Percentiles rank a stretch among this genome's conserved stretches.
Conservation (phyloP, 371 early-diverging fungal genomes). For the Apophysomyces elegans region DNA sequence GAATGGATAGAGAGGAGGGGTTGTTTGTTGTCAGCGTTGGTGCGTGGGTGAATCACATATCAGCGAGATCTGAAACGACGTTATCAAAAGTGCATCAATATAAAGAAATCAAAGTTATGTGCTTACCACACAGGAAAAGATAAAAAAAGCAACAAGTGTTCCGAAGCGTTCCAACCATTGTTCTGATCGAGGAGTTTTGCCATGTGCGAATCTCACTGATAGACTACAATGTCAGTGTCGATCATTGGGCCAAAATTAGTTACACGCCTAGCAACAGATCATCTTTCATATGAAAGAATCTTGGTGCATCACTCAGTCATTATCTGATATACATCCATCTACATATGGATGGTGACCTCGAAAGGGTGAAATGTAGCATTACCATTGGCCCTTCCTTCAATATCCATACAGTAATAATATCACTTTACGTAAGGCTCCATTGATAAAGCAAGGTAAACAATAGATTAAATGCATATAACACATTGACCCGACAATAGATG, state of each 20-base stretch:
- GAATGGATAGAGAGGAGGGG: too few relatives aligned
- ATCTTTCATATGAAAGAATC: not conserved
- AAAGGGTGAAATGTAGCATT: too few relatives aligned
- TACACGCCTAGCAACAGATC: not conserved
- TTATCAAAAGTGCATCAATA: too few relatives aligned
- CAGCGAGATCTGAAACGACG: too few relatives aligned
- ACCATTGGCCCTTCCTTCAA: not conserved
- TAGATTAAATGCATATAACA: not conserved
- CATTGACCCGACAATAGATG: constrained; percentile 3
- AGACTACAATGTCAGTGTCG: not conserved
- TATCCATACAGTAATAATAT: not conserved
- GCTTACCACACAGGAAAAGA: too few relatives aligned
- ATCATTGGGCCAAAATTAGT: not conserved
- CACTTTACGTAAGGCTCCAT: not conserved
- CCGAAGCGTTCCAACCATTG: not conserved
- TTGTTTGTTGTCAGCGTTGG: too few relatives aligned
- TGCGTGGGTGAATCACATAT: too few relatives aligned
- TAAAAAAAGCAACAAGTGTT: too few relatives aligned
- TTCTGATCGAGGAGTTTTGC: not conserved
- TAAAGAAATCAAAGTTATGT: too few relatives aligned
- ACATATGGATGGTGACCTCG: too few relatives aligned
- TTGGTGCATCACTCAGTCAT: not conserved
- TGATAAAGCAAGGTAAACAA: not conserved
- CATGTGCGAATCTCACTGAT: constrained; percentile 8
- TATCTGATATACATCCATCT: too few relatives aligned